These are phyloP conservation scores for Populus nigra DNA, from an alignment of 345 rosid genomes.

Conservation along the genomic window DNA sequence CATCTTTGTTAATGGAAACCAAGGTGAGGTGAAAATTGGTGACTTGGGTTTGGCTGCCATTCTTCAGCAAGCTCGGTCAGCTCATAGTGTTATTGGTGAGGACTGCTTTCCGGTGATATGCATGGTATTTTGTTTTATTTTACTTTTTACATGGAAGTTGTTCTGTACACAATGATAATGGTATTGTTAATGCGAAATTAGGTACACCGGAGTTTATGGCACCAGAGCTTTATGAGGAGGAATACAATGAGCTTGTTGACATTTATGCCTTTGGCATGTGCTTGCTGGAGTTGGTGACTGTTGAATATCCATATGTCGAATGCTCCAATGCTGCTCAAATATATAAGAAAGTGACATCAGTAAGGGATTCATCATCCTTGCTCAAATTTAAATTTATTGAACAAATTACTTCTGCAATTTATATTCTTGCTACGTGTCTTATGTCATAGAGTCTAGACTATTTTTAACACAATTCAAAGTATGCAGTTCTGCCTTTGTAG, in stretches of 20 bases:
- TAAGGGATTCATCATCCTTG: slow-evolving; percentile 14
- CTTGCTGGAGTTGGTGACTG: slow-evolving; percentile 37
- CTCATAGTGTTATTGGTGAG: slow-evolving; percentile 40
- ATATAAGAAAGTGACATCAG: slow-evolving; percentile 36
- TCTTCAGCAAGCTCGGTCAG: slow-evolving; percentile 37
- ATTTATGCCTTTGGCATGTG: slow-evolving; percentile 41
- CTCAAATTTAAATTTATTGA: background rate
- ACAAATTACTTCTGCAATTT: background rate
- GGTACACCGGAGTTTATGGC: slow-evolving; percentile 43
- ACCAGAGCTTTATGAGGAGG: slow-evolving; percentile 39
- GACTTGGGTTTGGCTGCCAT: slow-evolving; percentile 38
- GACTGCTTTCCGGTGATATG: background rate
- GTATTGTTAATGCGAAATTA: background rate
- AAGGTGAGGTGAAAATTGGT: slow-evolving; percentile 39
- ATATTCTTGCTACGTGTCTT: background rate
- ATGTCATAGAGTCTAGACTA: background rate
- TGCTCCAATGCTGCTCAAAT: slow-evolving; percentile 39
- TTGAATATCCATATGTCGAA: slow-evolving; percentile 35
- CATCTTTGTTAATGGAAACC: slow-evolving; percentile 38
- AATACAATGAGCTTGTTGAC: slow-evolving; percentile 39
- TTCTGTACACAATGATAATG: background rate
- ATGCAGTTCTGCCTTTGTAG: background rate
- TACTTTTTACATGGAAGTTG: background rate
- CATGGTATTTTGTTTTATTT: background rate
- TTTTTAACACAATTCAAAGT: background rate